Percentiles rank a stretch among this genome's conserved stretches.
These are phyloP conservation scores for Xylaria bambusicola DNA, from an alignment of 495 filamentous ascomycete species.

Conservation along the genomic window DNA sequence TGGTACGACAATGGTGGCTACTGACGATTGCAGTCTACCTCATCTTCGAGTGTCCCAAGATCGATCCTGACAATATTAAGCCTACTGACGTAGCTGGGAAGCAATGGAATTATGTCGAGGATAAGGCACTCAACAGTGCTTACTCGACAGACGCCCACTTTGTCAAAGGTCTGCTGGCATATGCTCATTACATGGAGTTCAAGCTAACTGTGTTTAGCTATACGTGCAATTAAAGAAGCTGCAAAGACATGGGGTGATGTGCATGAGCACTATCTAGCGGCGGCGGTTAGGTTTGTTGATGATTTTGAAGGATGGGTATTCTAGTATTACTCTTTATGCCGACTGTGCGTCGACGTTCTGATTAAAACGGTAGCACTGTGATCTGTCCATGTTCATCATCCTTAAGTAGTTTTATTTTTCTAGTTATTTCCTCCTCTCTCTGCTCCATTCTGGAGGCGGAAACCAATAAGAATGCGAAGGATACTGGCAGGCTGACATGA, in stretches of 20 bases:
- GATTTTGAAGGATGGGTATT: conserved; percentile 75
- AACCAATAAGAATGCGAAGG: too few species aligned
- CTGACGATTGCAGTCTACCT: conserved; percentile 77
- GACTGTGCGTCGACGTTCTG: neutral
- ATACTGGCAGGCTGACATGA: too few species aligned
- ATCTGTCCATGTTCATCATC: too few species aligned
- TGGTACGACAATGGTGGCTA: conserved; percentile 89
- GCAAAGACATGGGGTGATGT: conserved; percentile 83
- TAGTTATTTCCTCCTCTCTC: too few species aligned
- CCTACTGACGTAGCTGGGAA: conserved; percentile 61
- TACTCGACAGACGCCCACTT: conserved; percentile 75
- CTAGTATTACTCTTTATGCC: conserved; percentile 14
- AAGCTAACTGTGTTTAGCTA: conserved; percentile 42
- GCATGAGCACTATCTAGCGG: conserved; percentile 72
- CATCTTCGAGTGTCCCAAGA: conserved; percentile 67
- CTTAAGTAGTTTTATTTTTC: too few species aligned
- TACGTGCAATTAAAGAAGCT: conserved; percentile 73
- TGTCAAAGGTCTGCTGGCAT: conserved; percentile 61
- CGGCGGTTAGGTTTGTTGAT: conserved; percentile 75
- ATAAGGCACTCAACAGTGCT: conserved; percentile 65
- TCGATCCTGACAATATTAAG: conserved; percentile 64
- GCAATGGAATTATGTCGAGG: conserved; percentile 74
- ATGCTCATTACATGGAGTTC: neutral
- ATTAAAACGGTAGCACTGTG: too few species aligned
- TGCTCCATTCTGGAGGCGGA: too few species aligned